These are phyloP conservation scores for Trichoderma lentiforme DNA, from an alignment of 2,329 filamentous ascomycete species.

Conservation along the genomic window DNA sequence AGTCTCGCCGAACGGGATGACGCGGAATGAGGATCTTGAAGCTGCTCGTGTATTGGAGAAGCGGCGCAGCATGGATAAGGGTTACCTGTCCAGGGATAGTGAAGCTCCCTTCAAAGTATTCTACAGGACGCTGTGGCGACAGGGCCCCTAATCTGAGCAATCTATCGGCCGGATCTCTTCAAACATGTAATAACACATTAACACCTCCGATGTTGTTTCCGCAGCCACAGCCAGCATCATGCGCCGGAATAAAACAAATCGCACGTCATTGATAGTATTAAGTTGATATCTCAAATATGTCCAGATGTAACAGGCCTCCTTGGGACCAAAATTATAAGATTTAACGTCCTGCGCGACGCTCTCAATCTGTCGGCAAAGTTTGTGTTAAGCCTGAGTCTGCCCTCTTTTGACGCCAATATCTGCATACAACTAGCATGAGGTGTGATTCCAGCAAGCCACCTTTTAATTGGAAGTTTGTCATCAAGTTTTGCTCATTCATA, in stretches of 20 bases:
- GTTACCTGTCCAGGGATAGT: too few species aligned
- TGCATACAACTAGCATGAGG: not conserved
- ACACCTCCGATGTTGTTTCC: not conserved
- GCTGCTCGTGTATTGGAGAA: not conserved
- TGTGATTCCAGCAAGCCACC: not conserved
- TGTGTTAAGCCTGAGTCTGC: not conserved
- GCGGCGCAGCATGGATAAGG: not conserved
- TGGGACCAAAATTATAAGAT: too few species aligned
- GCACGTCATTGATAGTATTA: not conserved
- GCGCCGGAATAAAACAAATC: not conserved
- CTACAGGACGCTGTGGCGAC: not conserved
- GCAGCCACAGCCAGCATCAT: not conserved
- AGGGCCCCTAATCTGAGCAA: fast-evolving
- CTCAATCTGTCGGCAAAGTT: not conserved
- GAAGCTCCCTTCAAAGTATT: not conserved
- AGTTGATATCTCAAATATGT: too few species aligned
- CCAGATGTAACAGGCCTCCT: too few species aligned
- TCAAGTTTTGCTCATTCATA: not conserved
- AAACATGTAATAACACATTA: not conserved
- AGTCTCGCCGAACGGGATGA: not conserved
- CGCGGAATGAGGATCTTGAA: not conserved
- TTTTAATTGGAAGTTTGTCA: not conserved
- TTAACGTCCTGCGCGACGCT: not conserved
- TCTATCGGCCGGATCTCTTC: not conserved
- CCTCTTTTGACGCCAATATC: not conserved